Evolutionary conservation across 23 red algal species (phyloP).

Genomic region (Chondrus crispus): DNA sequence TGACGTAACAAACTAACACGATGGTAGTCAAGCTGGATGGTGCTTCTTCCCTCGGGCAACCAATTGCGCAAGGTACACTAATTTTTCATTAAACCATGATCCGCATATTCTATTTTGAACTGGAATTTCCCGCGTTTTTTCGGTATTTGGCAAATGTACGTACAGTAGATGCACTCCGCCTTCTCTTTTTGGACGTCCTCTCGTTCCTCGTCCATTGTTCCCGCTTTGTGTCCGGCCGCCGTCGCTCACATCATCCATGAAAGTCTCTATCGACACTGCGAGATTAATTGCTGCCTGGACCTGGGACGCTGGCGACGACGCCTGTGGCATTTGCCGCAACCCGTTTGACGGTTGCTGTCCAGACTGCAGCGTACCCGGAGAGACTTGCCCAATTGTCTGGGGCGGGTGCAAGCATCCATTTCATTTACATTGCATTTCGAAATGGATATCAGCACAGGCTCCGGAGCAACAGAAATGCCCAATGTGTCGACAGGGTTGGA

Average conservation of each 20-base stretch:
- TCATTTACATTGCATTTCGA: constrained; percentile 92
- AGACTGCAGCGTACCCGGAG: constrained; percentile 82
- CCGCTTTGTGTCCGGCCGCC: no score
- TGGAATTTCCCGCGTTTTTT: no score
- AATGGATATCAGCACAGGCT: constrained; percentile 74
- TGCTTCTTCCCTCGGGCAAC: no score
- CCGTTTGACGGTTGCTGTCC: constrained; percentile 89
- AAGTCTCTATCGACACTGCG: constrained; percentile 45
- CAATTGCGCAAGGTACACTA: no score
- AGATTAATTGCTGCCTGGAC: constrained; percentile 88
- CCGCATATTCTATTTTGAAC: no score
- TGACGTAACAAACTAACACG: no score
- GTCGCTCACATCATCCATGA: constrained; percentile 53
- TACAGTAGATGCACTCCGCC: no score
- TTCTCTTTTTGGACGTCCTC: no score
- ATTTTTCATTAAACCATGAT: no score
- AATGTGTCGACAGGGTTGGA: constrained; percentile 90
- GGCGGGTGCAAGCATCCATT: constrained; percentile 88
- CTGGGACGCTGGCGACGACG: constrained; percentile 85
- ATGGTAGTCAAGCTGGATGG: no score
- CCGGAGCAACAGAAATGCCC: constrained; percentile 72
- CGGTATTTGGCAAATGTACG: no score
- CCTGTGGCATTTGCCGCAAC: constrained; percentile 90
- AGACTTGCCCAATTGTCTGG: constrained; percentile 81
- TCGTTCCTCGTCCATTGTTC: no score